Evolutionary conservation across 2,329 filamentous ascomycete species (phyloP).

Genomic region (Sordariomycetes sp.): DNA sequence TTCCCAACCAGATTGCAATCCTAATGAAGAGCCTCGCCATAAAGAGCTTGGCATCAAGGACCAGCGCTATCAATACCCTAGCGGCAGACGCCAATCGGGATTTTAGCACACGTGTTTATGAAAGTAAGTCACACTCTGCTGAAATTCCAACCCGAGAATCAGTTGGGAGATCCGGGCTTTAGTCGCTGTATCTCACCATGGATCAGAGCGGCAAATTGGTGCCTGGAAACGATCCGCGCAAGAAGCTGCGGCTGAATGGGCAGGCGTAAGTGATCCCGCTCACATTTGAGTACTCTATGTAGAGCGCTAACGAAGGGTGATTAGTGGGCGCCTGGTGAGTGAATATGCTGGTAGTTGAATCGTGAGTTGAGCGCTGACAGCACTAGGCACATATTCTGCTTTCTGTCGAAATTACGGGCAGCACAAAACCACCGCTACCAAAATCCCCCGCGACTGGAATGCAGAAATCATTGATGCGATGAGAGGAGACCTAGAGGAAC

Average conservation of each 20-base stretch:
- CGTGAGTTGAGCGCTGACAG: neutral
- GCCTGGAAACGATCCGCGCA: neutral
- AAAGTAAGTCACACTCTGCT: neutral
- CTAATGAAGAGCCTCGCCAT: neutral
- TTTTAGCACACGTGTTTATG: neutral
- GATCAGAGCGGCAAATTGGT: neutral
- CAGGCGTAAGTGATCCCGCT: neutral
- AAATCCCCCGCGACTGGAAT: constrained; percentile 31
- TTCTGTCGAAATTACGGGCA: constrained; percentile 32
- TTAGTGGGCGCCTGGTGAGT: constrained; percentile 18
- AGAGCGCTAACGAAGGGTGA: neutral
- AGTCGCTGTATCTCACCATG: neutral
- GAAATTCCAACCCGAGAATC: neutral
- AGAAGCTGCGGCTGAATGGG: neutral
- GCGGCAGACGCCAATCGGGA: neutral
- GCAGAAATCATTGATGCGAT: constrained; percentile 28
- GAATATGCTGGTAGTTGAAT: neutral
- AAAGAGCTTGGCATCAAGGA: neutral
- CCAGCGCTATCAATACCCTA: neutral
- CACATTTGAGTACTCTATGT: neutral
- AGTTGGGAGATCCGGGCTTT: too few species aligned
- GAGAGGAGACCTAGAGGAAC: constrained; percentile 17
- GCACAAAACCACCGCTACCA: constrained; percentile 14
- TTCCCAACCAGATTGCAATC: neutral
- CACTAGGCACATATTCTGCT: constrained; percentile 24